Conservation (phyloP, 225 moss, liverwort and hornwort species). For the Neckera pumila region DNA sequence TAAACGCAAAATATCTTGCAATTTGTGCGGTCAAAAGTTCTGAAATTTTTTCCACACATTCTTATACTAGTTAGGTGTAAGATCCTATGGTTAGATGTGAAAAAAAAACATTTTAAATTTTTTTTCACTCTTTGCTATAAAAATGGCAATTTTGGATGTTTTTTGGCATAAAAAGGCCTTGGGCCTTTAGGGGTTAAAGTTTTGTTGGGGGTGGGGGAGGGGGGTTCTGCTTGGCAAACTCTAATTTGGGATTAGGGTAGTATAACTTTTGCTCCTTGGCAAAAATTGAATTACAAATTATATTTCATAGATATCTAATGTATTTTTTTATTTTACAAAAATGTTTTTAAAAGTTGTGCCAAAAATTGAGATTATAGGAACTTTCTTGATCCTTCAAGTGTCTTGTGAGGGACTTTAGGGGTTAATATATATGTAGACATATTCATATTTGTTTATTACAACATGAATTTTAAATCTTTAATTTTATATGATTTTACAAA, state of each 20-base stretch:
- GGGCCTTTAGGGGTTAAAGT: no score
- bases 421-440: neutral
- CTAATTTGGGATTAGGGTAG: neutral
- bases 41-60: no score
- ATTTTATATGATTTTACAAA: neutral
- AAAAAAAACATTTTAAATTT: no score
- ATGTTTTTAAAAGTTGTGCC: neutral
- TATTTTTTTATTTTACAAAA: accelerated
- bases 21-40: no score
- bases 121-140: no score
- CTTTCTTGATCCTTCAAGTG: neutral
- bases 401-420: neutral
- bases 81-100: no score
- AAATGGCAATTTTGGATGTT: no score
- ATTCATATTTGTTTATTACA: neutral
- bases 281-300: neutral
- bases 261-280: accelerated
- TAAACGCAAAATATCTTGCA: no score
- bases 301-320: neutral
- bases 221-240: neutral
- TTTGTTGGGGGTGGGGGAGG: no score
- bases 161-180: no score
- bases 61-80: no score
- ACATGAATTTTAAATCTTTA: neutral
- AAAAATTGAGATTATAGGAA: neutral